These are phyloP conservation scores for Colletotrichum camelliae DNA, from an alignment of 2,329 filamentous ascomycete species.

Conservation along the genomic window DNA sequence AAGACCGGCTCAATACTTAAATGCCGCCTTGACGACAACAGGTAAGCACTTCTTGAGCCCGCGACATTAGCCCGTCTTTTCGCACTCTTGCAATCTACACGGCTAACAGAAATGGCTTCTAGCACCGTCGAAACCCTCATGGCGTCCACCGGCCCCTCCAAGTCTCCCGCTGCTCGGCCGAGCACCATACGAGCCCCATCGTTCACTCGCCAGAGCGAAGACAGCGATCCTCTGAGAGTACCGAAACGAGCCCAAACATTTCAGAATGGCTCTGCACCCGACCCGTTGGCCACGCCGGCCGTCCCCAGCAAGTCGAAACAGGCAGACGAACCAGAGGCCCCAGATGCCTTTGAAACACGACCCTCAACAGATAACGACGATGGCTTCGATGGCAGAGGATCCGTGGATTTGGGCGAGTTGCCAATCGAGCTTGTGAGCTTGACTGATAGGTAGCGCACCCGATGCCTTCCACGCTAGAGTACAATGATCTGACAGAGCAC, in stretches of 20 bases:
- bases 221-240: constrained; percentile 35
- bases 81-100: neutral
- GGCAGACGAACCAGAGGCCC: constrained; percentile 32
- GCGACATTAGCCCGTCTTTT: neutral
- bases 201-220: constrained; percentile 31
- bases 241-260: constrained; percentile 54
- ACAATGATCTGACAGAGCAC: constrained; percentile 8
- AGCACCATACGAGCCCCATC: constrained; percentile 34
- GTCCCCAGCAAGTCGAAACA: constrained; percentile 3
- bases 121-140: constrained; percentile 29
- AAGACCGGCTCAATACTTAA: constrained; percentile 14
- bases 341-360: constrained; percentile 57
- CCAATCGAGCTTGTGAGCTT: constrained; percentile 93
- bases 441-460: constrained; percentile 73
- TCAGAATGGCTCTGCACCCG: constrained; percentile 41
- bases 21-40: constrained; percentile 11
- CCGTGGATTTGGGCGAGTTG: constrained; percentile 83
- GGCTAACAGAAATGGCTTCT: constrained; percentile 15
- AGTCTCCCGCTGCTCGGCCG: constrained; percentile 34
- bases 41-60: neutral
- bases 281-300: constrained; percentile 22
- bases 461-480: neutral
- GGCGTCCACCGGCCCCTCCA: constrained; percentile 35
- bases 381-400: constrained; percentile 53
- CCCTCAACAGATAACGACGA: constrained; percentile 49